Evolutionary conservation across 83 land plant genomes (phyloP).

Genomic region (Picea abies): DNA sequence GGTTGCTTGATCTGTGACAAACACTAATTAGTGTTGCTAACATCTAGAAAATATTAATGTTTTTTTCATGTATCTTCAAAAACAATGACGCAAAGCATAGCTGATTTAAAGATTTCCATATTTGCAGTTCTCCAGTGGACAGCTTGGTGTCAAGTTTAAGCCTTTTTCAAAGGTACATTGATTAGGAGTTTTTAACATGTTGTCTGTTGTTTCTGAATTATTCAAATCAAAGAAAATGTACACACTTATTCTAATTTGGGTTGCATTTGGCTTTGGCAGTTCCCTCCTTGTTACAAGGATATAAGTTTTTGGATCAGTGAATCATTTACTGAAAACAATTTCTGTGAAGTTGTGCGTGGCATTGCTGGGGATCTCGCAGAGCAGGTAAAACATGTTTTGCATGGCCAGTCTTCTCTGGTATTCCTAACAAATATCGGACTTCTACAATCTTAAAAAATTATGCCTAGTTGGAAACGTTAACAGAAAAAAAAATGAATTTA

Average conservation of each 20-base stretch:
- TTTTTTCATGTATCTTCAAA: not conserved
- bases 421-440: not conserved
- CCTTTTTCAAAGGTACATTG: constrained; percentile 86
- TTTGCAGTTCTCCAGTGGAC: constrained; percentile 79
- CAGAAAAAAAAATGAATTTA: not conserved
- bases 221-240: constrained; percentile 4
- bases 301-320: constrained; percentile 98
- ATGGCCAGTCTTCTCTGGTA: not conserved
- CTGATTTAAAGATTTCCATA: not conserved
- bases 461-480: not conserved
- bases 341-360: constrained; percentile 95
- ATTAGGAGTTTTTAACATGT: not conserved
- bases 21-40: not conserved
- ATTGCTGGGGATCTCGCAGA: constrained; percentile 97
- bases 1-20: not conserved
- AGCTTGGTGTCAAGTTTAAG: constrained; percentile 90
- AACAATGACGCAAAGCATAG: not conserved
- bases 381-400: constrained; percentile 59
- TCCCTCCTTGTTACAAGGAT: constrained; percentile 96
- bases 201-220: not conserved
- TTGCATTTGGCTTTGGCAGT: constrained; percentile 51
- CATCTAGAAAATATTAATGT: not conserved
- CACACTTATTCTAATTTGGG: not conserved
- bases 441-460: not conserved
- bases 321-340: constrained; percentile 89